Conservation (phyloP, 495 filamentous ascomycete species). For the Pyrenopolyporus hunteri region DNA sequence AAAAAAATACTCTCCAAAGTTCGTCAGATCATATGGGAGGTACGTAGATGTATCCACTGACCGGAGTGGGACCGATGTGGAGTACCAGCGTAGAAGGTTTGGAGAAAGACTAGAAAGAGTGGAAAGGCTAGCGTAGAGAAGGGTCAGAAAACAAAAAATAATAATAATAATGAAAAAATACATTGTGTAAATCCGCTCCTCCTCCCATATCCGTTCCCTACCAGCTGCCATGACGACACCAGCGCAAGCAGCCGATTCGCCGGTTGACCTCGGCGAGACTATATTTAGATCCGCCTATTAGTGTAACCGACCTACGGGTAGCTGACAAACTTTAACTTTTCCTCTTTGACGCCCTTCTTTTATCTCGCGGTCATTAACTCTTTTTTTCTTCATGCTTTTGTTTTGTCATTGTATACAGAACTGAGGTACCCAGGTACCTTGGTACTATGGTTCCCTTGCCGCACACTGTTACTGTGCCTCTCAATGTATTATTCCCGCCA, state of each 20-base stretch:
- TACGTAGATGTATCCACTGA: constrained; percentile 3
- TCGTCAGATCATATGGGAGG: constrained; percentile 10
- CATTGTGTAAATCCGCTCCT: neutral
- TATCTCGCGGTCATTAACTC: too few relatives aligned
- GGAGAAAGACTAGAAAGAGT: constrained; percentile 37
- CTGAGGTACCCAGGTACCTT: neutral
- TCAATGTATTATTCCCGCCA: constrained; percentile 15
- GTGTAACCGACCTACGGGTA: constrained; percentile 27
- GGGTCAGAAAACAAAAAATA: neutral
- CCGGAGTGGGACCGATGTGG: constrained; percentile 36
- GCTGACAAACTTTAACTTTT: constrained; percentile 17
- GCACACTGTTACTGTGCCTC: neutral
- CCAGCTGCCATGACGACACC: constrained; percentile 37
- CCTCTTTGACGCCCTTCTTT: neutral
- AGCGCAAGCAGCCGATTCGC: constrained; percentile 39
- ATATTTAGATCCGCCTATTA: constrained; percentile 30
- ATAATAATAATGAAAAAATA: too few relatives aligned
- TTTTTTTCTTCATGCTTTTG: constrained; percentile 7
- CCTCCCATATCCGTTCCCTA: neutral
- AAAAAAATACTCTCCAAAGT: constrained; percentile 8
- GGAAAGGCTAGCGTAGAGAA: too few relatives aligned
- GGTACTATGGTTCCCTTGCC: neutral
- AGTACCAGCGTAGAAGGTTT: constrained; percentile 33
- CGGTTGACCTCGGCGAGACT: constrained; percentile 23
- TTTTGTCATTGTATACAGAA: neutral